Base-by-base conservation (phyloP, 495 filamentous ascomycete genomes). In the Pseudevernia furfuracea region DNA sequence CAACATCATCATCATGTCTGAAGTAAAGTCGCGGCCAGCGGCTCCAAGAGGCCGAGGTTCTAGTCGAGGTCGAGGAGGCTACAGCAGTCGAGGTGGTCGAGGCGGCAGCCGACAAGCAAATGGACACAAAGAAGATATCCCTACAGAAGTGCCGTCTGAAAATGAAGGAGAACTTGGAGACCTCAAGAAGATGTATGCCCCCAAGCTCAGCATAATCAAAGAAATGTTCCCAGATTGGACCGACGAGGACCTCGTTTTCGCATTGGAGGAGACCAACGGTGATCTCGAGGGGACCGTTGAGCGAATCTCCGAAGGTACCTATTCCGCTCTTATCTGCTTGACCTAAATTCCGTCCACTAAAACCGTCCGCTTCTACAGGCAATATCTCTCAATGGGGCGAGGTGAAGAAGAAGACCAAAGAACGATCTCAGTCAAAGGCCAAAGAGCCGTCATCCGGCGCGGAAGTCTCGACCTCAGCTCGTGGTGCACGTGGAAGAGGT, bases 211-310 rank as follows among this genome's bases (percentile, higher is more conserved):
- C 59, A 85, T 81, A 65, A 85, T 97, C 72, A 91, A 89, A 74
- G 93, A 96, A 72, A 83, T 97, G 78, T 96, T 96, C 80, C 84
- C 91, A 34, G 85, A 89, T 74, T 96, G 91, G 92, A 89, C 92
- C 58, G 86, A 92, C 66, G 89, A 94, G 71, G 91, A 97, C 73
- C 82, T 97, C 58, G 84, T 96, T 58, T 92, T 91, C 69, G 91
- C 91, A 59, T 79, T 99, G 63, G 84, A 94, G 73, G 94, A 99
- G 79, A 92, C 90, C 46, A 84, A 92, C 71, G 94, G 93, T 70
- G 90, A 97, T 73, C 82, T 96, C 60, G 84, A 89, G 70, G 79
- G 83, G 67, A 87, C 93, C 69, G 91, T 91, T 78, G 86, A 89
- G 71, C 88, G 89, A 75, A 97, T 99, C 71, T 88, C 86, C 68